phyloP scores from a whole-genome alignment of 495 filamentous ascomycete species.

The Xylaria nigripes region DNA sequence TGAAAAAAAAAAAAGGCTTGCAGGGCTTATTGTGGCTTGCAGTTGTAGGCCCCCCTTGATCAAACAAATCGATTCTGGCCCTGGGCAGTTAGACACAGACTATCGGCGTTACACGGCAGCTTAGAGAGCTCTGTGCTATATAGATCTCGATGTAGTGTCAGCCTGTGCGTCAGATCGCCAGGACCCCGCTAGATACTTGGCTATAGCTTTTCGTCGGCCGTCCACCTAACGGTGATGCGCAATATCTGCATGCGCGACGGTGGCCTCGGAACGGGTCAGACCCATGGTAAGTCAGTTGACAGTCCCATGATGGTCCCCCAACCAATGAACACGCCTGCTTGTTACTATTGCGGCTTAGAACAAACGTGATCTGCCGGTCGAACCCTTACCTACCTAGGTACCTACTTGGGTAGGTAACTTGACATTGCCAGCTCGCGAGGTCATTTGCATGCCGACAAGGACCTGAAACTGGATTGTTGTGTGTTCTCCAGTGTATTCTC shows the following conservation, averaged over 20 bases:
- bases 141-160: conserved; percentile 5
- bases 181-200: conserved; percentile 4
- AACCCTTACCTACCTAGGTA: conserved; percentile 9
- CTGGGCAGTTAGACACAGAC: neutral
- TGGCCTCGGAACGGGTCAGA: conserved; percentile 18
- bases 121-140: neutral
- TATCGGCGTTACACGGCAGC: conserved; percentile 11
- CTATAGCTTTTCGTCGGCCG: neutral
- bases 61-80: conserved; percentile 4
- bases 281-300: conserved; percentile 14
- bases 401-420: too few species aligned
- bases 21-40: conserved; percentile 6
- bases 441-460: conserved; percentile 5
- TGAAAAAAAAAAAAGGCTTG: conserved; percentile 1
- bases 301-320: conserved; percentile 20
- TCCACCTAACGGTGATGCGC: neutral
- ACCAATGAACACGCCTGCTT: conserved; percentile 22
- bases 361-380: conserved; percentile 21
- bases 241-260: conserved; percentile 5
- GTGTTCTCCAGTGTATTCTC: too few species aligned
- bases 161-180: conserved; percentile 5
- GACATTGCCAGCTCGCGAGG: neutral
- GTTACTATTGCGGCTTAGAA: conserved; percentile 21
- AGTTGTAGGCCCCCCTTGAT: neutral
- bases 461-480: too few species aligned